Base-by-base conservation (phyloP, 208 protist species). In the Porcisia deanei region DNA sequence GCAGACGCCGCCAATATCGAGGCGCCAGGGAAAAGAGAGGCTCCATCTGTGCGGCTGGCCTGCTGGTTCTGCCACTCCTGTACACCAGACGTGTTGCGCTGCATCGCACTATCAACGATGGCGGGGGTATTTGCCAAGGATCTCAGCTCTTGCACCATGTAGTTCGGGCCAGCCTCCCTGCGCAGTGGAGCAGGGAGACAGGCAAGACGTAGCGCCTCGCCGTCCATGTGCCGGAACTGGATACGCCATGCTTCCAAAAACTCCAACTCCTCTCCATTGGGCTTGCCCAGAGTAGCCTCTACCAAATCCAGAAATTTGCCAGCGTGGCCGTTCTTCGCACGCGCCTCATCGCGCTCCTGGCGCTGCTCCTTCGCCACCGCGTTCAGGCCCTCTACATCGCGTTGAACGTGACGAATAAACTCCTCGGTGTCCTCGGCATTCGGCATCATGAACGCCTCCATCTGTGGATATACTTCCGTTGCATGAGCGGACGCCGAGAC, bases 361-460 rank as follows among this genome's bases (percentile, higher is more conserved):
- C 84, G 67, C 79, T 94, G 90, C 82, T 96, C 87, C 77, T 84
- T 79, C 3, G 92, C 87, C 52, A 94, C 89, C n/a, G 87, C 89
- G 75, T 96, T 96, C 47, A 96, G 86, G 1, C 88, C 92, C 6
- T 92, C 73, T 39, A 96, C 86, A 55, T 96, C 90, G 57, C 90
- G 83, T 79, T 96, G 92, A 34, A 96, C 93, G 75, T 81, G 85
- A 4, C 86, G 85, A 72, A 96, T 93, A 25, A 90, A 83, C 22
- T 73, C 71, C 9, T 73, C 83, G 0, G 90, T 91, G 72, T 94
- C 92, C 65, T 84, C 84, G 30, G 80, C 71, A 70, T 76, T 80
- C 47, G 92, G 92, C 92, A 96, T 96, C 43, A 84, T 76, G 70
- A 94, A 94, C 55, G 79, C 83, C 65, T 81, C 78, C 57, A 81